Evolutionary conservation across 306 rosid species (phyloP).

Genomic region (Erythrophleum fordii): DNA sequence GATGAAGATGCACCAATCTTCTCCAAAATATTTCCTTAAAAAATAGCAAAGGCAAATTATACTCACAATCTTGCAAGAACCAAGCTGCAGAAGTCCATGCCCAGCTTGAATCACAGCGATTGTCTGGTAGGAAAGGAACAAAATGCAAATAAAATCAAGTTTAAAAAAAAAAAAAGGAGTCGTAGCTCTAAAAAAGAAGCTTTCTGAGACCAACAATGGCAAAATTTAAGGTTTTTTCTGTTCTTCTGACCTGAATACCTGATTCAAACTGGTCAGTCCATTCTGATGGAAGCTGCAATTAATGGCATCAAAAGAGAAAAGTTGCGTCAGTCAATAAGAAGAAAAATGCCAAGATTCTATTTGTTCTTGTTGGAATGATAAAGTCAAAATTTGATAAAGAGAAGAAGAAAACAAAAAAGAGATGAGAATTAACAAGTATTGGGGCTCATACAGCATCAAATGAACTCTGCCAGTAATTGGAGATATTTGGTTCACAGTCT

Average conservation of each 20-base stretch:
- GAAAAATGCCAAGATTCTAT: constrained; percentile 9
- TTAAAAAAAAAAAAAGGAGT: neutral
- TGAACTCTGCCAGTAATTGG: constrained; percentile 99
- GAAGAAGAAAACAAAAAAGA: neutral
- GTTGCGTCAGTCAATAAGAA: constrained; percentile 42
- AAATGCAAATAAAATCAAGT: constrained; percentile 6
- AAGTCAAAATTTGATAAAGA: constrained; percentile 9
- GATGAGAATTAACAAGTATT: neutral
- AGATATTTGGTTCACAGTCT: constrained; percentile 90
- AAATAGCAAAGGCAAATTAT: neutral
- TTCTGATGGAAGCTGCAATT: constrained; percentile 94
- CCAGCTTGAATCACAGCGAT: constrained; percentile 99
- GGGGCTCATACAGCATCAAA: constrained; percentile 87
- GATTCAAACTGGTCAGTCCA: constrained; percentile 99
- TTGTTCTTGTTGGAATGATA: neutral
- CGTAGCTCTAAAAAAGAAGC: constrained; percentile 21
- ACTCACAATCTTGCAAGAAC: constrained; percentile 98
- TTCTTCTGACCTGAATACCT: constrained; percentile 85
- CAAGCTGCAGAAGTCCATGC: constrained; percentile 98
- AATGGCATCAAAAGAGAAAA: constrained; percentile 44
- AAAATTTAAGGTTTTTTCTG: neutral
- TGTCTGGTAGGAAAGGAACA: constrained; percentile 58
- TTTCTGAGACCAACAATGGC: constrained; percentile 20
- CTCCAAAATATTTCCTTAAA: neutral
- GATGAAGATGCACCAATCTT: neutral